phyloP scores from a whole-genome alignment of 2,329 filamentous ascomycete species.

The Alternaria conjuncta region DNA sequence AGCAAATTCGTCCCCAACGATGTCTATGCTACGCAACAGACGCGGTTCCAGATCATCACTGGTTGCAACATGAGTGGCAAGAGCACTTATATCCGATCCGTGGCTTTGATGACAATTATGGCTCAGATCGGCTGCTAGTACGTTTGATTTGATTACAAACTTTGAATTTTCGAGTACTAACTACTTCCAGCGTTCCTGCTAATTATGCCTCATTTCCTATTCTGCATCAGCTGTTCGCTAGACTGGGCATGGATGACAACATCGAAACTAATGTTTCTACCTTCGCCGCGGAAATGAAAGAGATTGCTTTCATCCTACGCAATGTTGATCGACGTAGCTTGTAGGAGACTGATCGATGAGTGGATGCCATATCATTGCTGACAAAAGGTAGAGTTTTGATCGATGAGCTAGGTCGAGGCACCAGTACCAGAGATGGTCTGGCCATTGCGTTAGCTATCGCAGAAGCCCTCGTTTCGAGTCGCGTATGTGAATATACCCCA shows the following conservation, averaged over 20 bases:
- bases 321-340: constrained; percentile 81
- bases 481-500: constrained; percentile 16
- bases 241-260: constrained; percentile 84
- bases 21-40: constrained; percentile 80
- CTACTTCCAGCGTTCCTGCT: constrained; percentile 68
- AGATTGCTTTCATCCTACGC: constrained; percentile 89
- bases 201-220: constrained; percentile 82
- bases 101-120: constrained; percentile 89
- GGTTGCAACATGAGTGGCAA: constrained; percentile 98
- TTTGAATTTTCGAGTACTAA: constrained; percentile 10
- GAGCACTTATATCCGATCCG: constrained; percentile 88
- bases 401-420: constrained; percentile 91
- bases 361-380: background rate
- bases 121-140: constrained; percentile 86
- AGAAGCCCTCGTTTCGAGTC: constrained; percentile 81
- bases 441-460: constrained; percentile 90
- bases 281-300: constrained; percentile 93
- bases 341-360: constrained; percentile 13
- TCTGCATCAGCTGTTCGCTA: constrained; percentile 82
- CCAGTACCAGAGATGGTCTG: constrained; percentile 85
- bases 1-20: constrained; percentile 85
- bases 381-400: constrained; percentile 66
- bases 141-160: background rate
- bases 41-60: constrained; percentile 89
- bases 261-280: constrained; percentile 92